Evolutionary conservation across 1,139 yeast species (phyloP), one percentile per base, ranked within the genome.

Genomic region (Magnusiomyces ingens): DNA sequence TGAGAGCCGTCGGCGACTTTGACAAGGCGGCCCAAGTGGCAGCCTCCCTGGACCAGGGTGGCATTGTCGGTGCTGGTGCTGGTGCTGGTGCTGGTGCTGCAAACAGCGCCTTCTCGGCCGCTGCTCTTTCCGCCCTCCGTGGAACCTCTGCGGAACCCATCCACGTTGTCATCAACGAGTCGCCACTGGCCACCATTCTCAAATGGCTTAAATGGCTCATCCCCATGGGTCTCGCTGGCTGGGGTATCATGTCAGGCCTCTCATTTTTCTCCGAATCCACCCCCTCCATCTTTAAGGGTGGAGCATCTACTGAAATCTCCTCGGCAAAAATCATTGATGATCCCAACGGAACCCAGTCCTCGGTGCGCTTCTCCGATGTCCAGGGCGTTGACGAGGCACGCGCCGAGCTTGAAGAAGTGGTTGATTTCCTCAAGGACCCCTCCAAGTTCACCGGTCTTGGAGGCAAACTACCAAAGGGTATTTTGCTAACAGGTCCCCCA

Each of bases 351-450:
- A 93, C 89, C 48, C 88, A 88, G 66, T 86, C 95, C 11, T 87
- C 88, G 44, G 98, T 91, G 48, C 82, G 82, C 66, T 94, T 94
- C 68, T 79, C 81, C 48, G 99, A 94, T 68, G 98, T 94, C 40
- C 88, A 93, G 66, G 99, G 99, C 51, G 95, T 94, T 60, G 99
- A 94, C 69, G 99, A 94, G 72, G 99, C 99, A 13, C 82, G 97
- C 65, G 91, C 95, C 4, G 99, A 94, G 71, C 77, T 93, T 59
- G 96, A 91, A 70, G 99, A 93, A 70, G 88, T 93, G 64, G 99
- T 94, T 10, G 98, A 91, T 56, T 94, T 94, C 65, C 79, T 94
- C 67, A 90, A 89, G 67, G 98, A 94, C 67, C 99, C 99, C 15
- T 81, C 96, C 19, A 88, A 88, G 69, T 94, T 90, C 71, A 94